These are phyloP conservation scores for Fragilariopsis cylindrus DNA, from an alignment of 108 stramenopile species.

Conservation along the genomic window DNA sequence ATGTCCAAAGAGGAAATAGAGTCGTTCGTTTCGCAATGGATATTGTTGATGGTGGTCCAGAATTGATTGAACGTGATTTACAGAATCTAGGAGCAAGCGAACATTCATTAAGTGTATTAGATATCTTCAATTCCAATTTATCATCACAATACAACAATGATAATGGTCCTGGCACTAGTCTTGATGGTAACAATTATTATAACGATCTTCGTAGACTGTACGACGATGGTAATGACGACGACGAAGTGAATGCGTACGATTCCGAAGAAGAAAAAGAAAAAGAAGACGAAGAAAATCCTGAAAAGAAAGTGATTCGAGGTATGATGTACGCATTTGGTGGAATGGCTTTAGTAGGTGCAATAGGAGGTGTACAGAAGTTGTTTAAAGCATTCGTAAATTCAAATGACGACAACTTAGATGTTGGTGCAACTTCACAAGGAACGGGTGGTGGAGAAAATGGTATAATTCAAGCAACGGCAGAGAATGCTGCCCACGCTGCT, in stretches of 20 bases:
- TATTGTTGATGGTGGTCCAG: too few relatives aligned
- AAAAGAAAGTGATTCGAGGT: not conserved
- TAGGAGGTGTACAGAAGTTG: not conserved
- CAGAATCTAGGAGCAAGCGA: too few relatives aligned
- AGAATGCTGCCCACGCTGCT: too few relatives aligned
- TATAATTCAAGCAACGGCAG: too few relatives aligned
- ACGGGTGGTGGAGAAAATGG: not conserved
- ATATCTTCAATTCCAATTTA: too few relatives aligned
- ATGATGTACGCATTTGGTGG: not conserved
- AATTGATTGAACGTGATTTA: too few relatives aligned
- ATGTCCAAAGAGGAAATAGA: too few relatives aligned
- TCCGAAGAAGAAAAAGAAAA: not conserved
- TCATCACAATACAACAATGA: too few relatives aligned
- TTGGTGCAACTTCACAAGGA: not conserved
- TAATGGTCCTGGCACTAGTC: not conserved
- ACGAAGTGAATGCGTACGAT: not conserved
- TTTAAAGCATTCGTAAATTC: not conserved
- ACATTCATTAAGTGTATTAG: too few relatives aligned
- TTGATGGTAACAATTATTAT: too few relatives aligned
- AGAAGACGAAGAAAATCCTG: not conserved
- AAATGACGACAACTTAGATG: not conserved
- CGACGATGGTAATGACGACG: not conserved
- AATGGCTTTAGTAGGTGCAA: not conserved
- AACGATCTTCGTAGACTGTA: too few relatives aligned
- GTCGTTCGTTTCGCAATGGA: too few relatives aligned